A percentile compares a stretch with the other conserved stretches of the same genome.
phyloP scores from a whole-genome alignment of 2,329 filamentous ascomycete genomes.

The Claviceps sorghi region DNA sequence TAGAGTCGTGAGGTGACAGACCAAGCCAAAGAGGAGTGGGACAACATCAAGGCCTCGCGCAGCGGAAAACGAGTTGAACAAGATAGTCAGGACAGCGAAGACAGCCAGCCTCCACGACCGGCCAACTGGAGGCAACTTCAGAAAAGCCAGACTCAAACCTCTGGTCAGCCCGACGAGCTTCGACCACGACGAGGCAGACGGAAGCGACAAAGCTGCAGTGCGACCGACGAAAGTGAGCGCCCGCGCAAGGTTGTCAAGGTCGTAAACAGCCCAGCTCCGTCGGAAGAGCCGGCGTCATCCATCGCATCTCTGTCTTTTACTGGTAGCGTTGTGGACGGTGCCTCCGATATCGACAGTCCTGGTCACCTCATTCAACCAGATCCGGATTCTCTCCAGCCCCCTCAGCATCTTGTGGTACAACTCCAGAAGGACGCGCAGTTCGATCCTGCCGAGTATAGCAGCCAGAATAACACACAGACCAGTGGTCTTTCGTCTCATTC shows the following conservation, averaged over 20 bases:
- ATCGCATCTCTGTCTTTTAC: slow-evolving; percentile 14
- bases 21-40: slow-evolving; percentile 21
- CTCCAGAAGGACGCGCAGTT: slow-evolving; percentile 18
- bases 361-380: background rate
- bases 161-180: background rate
- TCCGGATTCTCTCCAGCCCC: background rate
- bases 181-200: background rate
- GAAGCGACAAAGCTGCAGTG: slow-evolving; percentile 1
- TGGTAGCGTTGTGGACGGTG: slow-evolving; percentile 9
- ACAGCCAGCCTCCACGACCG: slow-evolving; percentile 15
- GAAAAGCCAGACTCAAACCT: background rate
- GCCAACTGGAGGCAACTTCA: slow-evolving; percentile 14
- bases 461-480: slow-evolving; percentile 16
- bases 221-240: slow-evolving; percentile 7
- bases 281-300: slow-evolving; percentile 17
- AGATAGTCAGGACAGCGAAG: slow-evolving; percentile 7
- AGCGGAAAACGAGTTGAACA: background rate
- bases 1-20: slow-evolving; percentile 19
- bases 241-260: slow-evolving; percentile 11
- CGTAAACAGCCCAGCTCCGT: slow-evolving; percentile 12
- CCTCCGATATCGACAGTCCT: slow-evolving; percentile 5
- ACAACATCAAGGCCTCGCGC: slow-evolving; percentile 10
- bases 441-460: slow-evolving; percentile 22
- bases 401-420: slow-evolving; percentile 14
- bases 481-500: slow-evolving; percentile 17